Percentiles rank a stretch among this genome's conserved stretches.
phyloP scores from a whole-genome alignment of 352 stramenopile species.

The Phytopythium aichiense region DNA sequence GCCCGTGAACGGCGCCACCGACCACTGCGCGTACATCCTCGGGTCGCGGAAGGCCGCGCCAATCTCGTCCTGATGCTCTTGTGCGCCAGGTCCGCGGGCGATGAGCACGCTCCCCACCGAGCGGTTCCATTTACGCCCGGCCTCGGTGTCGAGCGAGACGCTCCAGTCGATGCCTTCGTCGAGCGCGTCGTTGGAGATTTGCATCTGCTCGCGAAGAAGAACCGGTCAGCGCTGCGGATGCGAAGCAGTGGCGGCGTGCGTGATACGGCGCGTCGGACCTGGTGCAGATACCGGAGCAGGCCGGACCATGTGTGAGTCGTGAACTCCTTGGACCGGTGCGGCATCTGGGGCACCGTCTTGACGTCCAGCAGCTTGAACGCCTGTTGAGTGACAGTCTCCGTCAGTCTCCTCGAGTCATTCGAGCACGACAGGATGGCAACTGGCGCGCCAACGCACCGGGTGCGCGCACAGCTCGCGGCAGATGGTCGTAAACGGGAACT shows the following conservation, averaged over 20 bases:
- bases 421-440: neutral
- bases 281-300: constrained; percentile 67
- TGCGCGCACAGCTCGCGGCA: constrained; percentile 49
- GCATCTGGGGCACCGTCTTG: constrained; percentile 68
- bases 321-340: constrained; percentile 61
- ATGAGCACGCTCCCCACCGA: constrained; percentile 49
- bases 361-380: constrained; percentile 70
- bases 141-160: constrained; percentile 25
- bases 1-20: constrained; percentile 25
- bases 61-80: constrained; percentile 6
- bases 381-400: constrained; percentile 10
- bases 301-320: constrained; percentile 72
- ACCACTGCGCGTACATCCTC: constrained; percentile 45
- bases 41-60: constrained; percentile 33
- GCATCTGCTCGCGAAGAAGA: constrained; percentile 31
- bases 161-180: constrained; percentile 67
- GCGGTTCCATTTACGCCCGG: constrained; percentile 27
- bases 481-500: constrained; percentile 36
- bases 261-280: constrained; percentile 24
- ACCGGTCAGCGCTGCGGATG: neutral
- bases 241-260: neutral
- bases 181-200: constrained; percentile 50
- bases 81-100: constrained; percentile 33
- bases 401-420: neutral
- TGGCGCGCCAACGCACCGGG: constrained; percentile 24